phyloP scores from a whole-genome alignment of 2,329 filamentous ascomycete genomes.

The Apiospora sp. region DNA sequence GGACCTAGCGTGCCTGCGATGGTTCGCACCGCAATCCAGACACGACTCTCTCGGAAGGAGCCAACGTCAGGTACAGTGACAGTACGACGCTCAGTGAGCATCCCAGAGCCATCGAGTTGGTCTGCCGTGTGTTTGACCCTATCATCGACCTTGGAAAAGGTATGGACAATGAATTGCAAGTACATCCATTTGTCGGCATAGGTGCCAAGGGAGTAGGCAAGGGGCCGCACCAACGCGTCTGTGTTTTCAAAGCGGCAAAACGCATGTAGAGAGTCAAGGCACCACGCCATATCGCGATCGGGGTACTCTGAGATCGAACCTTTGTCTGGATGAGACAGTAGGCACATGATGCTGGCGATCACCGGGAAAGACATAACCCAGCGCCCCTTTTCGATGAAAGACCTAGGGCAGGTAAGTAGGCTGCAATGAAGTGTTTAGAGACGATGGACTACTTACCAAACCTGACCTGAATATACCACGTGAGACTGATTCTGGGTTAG shows the following conservation, averaged over 20 bases:
- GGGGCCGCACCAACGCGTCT: not conserved
- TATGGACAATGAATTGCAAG: not conserved
- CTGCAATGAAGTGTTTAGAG: too few species aligned
- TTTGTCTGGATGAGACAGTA: not conserved
- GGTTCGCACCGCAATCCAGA: not conserved
- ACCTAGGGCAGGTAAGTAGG: too few species aligned
- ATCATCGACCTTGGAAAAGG: too few species aligned
- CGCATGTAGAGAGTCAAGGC: not conserved
- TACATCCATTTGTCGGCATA: not conserved
- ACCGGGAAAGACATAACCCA: not conserved
- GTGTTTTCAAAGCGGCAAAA: not conserved
- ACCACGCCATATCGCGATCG: not conserved
- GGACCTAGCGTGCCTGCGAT: not conserved
- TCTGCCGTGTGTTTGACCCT: too few species aligned
- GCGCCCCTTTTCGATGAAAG: not conserved
- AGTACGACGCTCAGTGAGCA: not conserved
- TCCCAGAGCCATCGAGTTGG: too few species aligned
- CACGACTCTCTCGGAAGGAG: not conserved
- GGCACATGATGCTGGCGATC: not conserved
- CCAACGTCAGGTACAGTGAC: not conserved
- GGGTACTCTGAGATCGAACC: not conserved
- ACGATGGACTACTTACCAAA: too few species aligned
- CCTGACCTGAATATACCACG: too few species aligned
- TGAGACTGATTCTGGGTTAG: too few species aligned
- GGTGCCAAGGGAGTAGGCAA: not conserved